Evolutionary conservation across 2,329 filamentous ascomycete species (phyloP).

Genomic region (Microsporum canis): DNA sequence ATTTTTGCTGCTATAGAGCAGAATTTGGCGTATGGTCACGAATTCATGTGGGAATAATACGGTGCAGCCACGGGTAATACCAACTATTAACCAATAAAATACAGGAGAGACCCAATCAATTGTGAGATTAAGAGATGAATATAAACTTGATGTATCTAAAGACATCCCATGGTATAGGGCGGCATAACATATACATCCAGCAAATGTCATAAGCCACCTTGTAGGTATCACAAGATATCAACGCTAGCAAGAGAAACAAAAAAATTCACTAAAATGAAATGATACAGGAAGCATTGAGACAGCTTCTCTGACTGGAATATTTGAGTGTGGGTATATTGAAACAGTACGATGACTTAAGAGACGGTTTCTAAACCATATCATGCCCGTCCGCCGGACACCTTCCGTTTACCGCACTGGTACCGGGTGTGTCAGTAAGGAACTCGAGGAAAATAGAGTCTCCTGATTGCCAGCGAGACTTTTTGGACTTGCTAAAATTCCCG

Average conservation of each 20-base stretch:
- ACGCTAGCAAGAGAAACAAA: not conserved
- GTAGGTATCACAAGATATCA: not conserved
- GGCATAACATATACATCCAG: not conserved
- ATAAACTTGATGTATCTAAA: not conserved
- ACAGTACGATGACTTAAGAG: not conserved
- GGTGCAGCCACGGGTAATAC: too few species aligned
- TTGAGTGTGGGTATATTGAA: not conserved
- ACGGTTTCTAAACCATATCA: not conserved
- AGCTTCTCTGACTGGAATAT: not conserved
- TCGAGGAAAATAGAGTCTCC: not conserved
- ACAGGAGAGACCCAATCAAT: too few species aligned
- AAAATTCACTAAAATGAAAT: not conserved
- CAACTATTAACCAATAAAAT: too few species aligned
- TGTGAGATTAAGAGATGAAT: not conserved
- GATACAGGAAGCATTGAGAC: not conserved
- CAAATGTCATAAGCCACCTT: not conserved
- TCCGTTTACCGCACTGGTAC: not conserved
- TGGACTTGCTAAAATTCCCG: not conserved
- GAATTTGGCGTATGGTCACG: too few species aligned
- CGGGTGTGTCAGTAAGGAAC: not conserved
- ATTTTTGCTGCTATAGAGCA: too few species aligned
- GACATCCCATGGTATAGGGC: not conserved
- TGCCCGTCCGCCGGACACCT: not conserved
- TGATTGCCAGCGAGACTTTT: not conserved
- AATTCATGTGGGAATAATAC: too few species aligned